These are phyloP conservation scores for Rickenella mellea DNA, from an alignment of 768 basidiomycete species.

Conservation along the genomic window DNA sequence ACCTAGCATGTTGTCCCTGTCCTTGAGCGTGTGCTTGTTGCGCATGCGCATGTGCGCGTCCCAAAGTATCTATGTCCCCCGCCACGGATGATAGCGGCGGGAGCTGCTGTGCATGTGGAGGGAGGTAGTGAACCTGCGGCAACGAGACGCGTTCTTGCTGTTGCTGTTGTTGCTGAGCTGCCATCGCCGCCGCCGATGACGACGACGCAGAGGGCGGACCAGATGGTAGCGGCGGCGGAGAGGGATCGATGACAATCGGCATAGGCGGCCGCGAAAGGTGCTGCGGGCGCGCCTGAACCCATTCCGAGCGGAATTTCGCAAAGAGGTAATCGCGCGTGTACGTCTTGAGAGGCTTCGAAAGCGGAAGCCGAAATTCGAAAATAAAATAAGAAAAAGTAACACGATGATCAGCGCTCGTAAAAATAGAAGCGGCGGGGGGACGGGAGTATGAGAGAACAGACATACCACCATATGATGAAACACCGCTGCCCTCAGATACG, in stretches of 20 bases:
- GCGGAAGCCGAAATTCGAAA: background rate
- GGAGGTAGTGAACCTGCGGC: background rate
- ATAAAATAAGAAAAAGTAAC: background rate
- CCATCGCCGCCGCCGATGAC: constrained; percentile 11
- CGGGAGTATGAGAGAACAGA: constrained; percentile 11
- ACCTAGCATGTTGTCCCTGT: background rate
- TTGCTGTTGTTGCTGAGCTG: constrained; percentile 14
- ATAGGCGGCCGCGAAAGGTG: constrained; percentile 28
- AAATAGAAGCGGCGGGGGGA: constrained; percentile 8
- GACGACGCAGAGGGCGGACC: constrained; percentile 7
- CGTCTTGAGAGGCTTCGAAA: constrained; percentile 64
- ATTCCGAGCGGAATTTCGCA: constrained; percentile 63
- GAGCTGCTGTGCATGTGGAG: background rate
- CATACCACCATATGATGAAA: constrained; percentile 86
- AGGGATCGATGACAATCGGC: constrained; percentile 2
- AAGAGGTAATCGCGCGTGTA: constrained; percentile 80
- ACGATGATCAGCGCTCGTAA: constrained; percentile 3
- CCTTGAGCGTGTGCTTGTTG: background rate
- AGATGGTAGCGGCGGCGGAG: constrained; percentile 20
- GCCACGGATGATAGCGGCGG: background rate
- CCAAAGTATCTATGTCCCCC: background rate
- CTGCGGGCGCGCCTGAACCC: constrained; percentile 40
- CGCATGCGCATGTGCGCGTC: background rate
- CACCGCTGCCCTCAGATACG: constrained; percentile 65
- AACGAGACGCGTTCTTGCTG: background rate